Evolutionary conservation across 2,329 filamentous ascomycete species (phyloP), one percentile per base, ranked within the genome.

Genomic region (Fusarium staphyleae): DNA sequence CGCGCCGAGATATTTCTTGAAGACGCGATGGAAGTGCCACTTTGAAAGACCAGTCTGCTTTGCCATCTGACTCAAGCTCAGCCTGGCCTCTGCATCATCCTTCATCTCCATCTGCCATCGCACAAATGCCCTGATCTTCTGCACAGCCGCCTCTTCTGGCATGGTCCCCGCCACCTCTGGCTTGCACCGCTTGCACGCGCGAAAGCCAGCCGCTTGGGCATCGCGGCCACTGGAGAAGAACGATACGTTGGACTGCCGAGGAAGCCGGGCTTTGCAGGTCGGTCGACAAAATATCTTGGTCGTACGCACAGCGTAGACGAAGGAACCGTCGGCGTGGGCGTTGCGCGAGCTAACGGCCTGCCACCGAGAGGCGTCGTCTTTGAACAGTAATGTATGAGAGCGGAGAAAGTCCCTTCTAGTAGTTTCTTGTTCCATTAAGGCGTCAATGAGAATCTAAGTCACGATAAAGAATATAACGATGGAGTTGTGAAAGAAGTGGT

Each of bases 231-330:
- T 76, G 13, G 76, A 67, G 69, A 78, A 85, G 70, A 86, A 88
- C 2, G 71, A 68, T 3, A 87, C 78, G 42, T 88, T 88, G 42
- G 82, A 80, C 37, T 84, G 78, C 2, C 84, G 78, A 2, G 86
- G 83, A 11, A 87, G 78, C 0, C 85, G 78, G 2, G 83, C 82
- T 13, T 81, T 79, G 67, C 85, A 88, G 15, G 78, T 83, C 1
- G 85, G 84, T 2, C 84, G 78, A 67, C 85, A 87, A 70, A 84
- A 87, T 52, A 79, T 75, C 55, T 72, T 71, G n/a, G 77, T 79
- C 0, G 77, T 76, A 44, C 69, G 68, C 4, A 79, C 77, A 42
- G 60, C 76, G 63, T 78, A 79, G 39, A 79, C 69, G 46, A 79
- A 79, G 45, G 60, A 57, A 44, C 73, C 71, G 55, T 76, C 74